Conservation (phyloP, 129 eudicot genomes). For the Flaveria trinervia region DNA sequence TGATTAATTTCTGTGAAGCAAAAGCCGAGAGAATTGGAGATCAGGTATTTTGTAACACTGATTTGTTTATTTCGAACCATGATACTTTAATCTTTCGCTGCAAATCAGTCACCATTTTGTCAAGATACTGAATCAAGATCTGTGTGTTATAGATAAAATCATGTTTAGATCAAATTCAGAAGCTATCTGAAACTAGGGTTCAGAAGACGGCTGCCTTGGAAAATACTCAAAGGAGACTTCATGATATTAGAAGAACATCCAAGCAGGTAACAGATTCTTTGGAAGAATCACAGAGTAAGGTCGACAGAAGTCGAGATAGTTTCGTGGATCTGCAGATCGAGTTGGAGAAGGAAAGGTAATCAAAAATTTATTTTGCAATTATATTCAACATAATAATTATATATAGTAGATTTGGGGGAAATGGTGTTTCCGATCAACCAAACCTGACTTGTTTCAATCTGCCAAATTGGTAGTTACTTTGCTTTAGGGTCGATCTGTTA, state of each 20-base stretch:
- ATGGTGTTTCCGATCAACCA: background rate
- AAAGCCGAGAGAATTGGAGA: slow-evolving; percentile 82
- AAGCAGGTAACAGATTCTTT: slow-evolving; percentile 56
- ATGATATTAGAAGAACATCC: slow-evolving; percentile 60
- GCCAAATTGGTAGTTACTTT: slow-evolving; percentile 5
- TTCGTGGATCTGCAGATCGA: slow-evolving; percentile 71
- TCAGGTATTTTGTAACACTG: slow-evolving; percentile 57
- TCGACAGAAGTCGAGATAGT: slow-evolving; percentile 50
- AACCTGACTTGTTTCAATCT: background rate
- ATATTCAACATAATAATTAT: background rate
- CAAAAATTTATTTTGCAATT: background rate
- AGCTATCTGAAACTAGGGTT: slow-evolving; percentile 67
- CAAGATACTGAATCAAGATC: slow-evolving; percentile 24
- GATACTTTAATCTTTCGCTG: background rate
- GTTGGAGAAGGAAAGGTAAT: slow-evolving; percentile 79
- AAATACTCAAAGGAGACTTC: slow-evolving; percentile 57
- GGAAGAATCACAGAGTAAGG: slow-evolving; percentile 72
- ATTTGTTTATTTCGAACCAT: slow-evolving; percentile 11
- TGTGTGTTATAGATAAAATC: slow-evolving; percentile 49
- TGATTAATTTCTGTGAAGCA: slow-evolving; percentile 48
- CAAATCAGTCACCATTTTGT: background rate
- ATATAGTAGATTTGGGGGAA: background rate
- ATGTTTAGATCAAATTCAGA: slow-evolving; percentile 73
- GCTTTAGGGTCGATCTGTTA: background rate
- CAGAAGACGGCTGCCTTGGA: slow-evolving; percentile 56